phyloP scores from a whole-genome alignment of 805 yeast species.

The Pichia eremophila region DNA sequence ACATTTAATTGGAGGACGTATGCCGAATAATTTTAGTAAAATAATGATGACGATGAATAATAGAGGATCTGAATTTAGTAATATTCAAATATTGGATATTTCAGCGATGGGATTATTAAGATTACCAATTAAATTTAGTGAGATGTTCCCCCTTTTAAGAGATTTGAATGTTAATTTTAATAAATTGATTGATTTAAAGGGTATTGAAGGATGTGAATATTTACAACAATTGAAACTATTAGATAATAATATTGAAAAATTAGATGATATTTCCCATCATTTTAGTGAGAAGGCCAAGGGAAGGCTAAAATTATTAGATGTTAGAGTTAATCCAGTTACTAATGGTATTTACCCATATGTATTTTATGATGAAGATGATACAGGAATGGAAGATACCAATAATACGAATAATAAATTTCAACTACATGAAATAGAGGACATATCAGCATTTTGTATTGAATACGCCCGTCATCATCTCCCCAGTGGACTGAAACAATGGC shows the following conservation, averaged over 20 bases:
- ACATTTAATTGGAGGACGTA: slow-evolving; percentile 26
- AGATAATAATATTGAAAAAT: slow-evolving; percentile 34
- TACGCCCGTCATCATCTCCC: slow-evolving; percentile 23
- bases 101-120: slow-evolving; percentile 36
- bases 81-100: slow-evolving; percentile 30
- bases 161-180: slow-evolving; percentile 45
- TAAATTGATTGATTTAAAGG: slow-evolving; percentile 26
- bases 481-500: background rate
- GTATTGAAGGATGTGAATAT: slow-evolving; percentile 27
- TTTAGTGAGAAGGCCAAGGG: slow-evolving; percentile 21
- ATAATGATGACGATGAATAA: background rate
- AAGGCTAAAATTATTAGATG: slow-evolving; percentile 32
- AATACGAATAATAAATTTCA: background rate
- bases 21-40: slow-evolving; percentile 9
- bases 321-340: slow-evolving; percentile 41
- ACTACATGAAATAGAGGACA: slow-evolving; percentile 39
- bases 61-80: slow-evolving; percentile 16
- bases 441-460: slow-evolving; percentile 41
- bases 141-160: slow-evolving; percentile 36
- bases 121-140: slow-evolving; percentile 30
- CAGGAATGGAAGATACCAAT: slow-evolving; percentile 2
- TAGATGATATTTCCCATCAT: slow-evolving; percentile 26
- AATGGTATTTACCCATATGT: slow-evolving; percentile 43
- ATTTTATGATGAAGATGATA: slow-evolving; percentile 33
- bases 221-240: slow-evolving; percentile 34